Base-by-base conservation (phyloP, 2,329 filamentous ascomycete species). In the Cytospora leucostoma region DNA sequence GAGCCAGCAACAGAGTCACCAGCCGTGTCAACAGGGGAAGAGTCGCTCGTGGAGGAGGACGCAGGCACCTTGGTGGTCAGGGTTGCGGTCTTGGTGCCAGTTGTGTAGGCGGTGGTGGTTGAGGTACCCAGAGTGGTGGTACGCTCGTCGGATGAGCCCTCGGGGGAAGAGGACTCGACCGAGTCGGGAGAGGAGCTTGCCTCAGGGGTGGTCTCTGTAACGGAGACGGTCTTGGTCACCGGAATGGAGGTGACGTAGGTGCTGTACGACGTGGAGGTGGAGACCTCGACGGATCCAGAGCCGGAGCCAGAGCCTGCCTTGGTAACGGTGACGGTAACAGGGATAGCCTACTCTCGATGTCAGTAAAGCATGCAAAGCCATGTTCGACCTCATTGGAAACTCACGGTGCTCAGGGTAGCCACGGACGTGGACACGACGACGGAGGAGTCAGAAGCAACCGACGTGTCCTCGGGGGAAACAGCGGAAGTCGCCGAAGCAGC, bases 401-500 rank as follows among this genome's bases (percentile, higher is more conserved):
- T 37, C 35, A 37, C 35, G 12, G 44, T 21, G 35, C 68, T 68
- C 37, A 72, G 49, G 54, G 71, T 74, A n/a, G 70, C 67, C 57
- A 67, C 64, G 55, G 70, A 49, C 19, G 69, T 67, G 56, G 69
- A 69, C 47, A 70, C 38, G 57, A 73, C 61, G 40, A 68, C 70
- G 62, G 68, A 71, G 56, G 71, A 67, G 17, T 65, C 64, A n/a
- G 62, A 56, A 56, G 56, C 64, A 65, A 33, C 37, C 64, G 17
- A 27, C 27, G 27, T 27, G 27, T 2, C 27, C 27, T 27, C 27
- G 27, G 27, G 27, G 27, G 27, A 27, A 27, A 27, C 27, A 27
- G 27, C 27, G 27, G 27, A 27, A 27, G 27, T 27, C 27, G 27
- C 27, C 27, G 56, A 6, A 3, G 51, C n/a, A 15, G n/a, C 51